Evolutionary conservation across 176 grass and related monocot species (phyloP).

Genomic region (Poa pratensis): DNA sequence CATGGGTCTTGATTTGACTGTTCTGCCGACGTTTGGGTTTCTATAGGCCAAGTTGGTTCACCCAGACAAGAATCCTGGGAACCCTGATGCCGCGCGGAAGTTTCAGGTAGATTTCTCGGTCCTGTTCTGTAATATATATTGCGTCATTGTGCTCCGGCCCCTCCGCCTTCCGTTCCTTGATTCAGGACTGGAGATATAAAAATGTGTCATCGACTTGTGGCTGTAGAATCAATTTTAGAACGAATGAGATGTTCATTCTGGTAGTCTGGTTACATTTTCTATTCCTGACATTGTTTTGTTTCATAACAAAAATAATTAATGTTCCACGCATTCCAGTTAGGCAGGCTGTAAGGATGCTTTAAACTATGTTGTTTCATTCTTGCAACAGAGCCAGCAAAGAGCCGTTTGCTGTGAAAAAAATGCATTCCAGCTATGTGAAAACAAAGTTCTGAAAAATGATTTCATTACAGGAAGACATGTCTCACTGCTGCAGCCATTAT

Average conservation of each 20-base stretch:
- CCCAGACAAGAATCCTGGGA: slow-evolving; percentile 80
- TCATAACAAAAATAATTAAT: not conserved
- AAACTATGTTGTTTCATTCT: not conserved
- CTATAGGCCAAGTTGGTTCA: slow-evolving; percentile 85
- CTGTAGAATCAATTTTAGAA: not conserved
- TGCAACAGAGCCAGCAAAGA: not conserved
- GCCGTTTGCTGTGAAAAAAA: not conserved
- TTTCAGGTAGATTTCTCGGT: slow-evolving; percentile 54
- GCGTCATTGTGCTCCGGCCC: not conserved
- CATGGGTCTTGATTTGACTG: slow-evolving; percentile 10
- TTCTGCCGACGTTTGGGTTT: not conserved
- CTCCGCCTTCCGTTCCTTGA: not conserved
- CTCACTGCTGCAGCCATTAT: not conserved
- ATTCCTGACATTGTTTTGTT: not conserved
- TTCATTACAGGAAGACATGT: not conserved
- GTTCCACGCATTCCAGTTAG: not conserved
- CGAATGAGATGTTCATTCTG: not conserved
- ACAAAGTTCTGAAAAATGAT: not conserved
- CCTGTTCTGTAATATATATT: not conserved
- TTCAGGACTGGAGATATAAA: not conserved
- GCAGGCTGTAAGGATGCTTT: not conserved
- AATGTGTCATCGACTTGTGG: not conserved
- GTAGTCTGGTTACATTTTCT: not conserved
- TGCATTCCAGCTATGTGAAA: not conserved
- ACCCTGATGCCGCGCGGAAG: slow-evolving; percentile 70